Evolutionary conservation across 2,329 filamentous ascomycete species (phyloP).

Genomic region (Cytospora chrysosperma): DNA sequence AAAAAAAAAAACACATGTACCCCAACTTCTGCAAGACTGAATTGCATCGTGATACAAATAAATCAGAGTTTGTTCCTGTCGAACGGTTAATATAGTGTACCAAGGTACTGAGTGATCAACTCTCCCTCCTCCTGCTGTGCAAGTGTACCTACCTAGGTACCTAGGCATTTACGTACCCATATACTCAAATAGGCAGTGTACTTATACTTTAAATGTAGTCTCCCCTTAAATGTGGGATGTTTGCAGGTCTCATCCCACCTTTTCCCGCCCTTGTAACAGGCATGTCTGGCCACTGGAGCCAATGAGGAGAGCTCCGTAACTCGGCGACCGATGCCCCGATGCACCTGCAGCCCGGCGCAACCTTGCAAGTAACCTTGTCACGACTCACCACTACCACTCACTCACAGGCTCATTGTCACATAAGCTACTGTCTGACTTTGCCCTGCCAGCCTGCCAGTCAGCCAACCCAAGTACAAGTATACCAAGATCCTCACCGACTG

Average conservation of each 20-base stretch:
- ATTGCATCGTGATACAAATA: no score
- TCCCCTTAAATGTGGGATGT: not conserved
- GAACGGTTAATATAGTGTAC: no score
- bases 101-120: no score
- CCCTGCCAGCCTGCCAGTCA: no score
- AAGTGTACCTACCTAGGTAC: no score
- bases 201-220: no score
- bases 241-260: not conserved
- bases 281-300: not conserved
- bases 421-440: no score
- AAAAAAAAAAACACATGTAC: not conserved
- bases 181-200: no score
- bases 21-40: no score
- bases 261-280: not conserved
- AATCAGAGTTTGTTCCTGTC: no score
- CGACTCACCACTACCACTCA: not conserved
- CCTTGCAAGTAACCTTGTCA: not conserved
- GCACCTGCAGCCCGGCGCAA: not conserved
- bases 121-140: no score
- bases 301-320: not conserved
- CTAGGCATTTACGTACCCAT: no score
- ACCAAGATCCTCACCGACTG: not conserved
- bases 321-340: not conserved
- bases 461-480: not conserved
- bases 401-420: not conserved